Percentiles rank a stretch among this genome's conserved stretches.
Conservation (phyloP, 129 eudicot species). For the sunflower (Helianthus annuus) region HanXRQr2.0-SUNRISE NC_035449.2:28102017-28102516, state of each 20-base stretch:
- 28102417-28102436: slow-evolving; percentile 36
- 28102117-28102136: not conserved
- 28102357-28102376: not conserved
- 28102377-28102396: not conserved
- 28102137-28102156: not conserved
- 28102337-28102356: not conserved
- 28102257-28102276: not conserved
- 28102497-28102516: slow-evolving; percentile 87
- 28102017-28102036: slow-evolving; percentile 99
- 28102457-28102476: slow-evolving; percentile 98
- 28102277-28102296: not conserved
- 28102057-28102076: slow-evolving; percentile 15
- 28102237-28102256: not conserved
- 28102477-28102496: slow-evolving; percentile 93
- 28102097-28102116: not conserved
- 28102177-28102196: not conserved
- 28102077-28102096: slow-evolving; percentile 1
- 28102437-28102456: slow-evolving; percentile 98
- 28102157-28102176: not conserved
- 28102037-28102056: slow-evolving; percentile 99
- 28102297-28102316: not conserved
- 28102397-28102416: not conserved
- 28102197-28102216: not conserved
- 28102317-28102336: slow-evolving; percentile 6
- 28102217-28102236: not conserved